phyloP scores from a whole-genome alignment of 306 rosid genomes.

The Ormosia semicastrata region DNA sequence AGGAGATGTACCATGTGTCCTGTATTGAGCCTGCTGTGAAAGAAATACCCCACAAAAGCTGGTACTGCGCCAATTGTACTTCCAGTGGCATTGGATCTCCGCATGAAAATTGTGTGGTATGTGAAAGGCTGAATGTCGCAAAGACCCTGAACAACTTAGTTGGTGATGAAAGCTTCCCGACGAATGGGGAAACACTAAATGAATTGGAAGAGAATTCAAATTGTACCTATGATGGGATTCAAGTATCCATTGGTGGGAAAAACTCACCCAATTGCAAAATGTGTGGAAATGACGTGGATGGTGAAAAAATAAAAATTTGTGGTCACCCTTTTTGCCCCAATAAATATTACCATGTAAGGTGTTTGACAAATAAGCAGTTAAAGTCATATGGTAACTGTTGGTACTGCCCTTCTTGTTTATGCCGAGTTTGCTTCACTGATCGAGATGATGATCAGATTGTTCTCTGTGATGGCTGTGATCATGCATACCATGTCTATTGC shows the following conservation, averaged over 20 bases:
- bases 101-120: conserved; percentile 74
- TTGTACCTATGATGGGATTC: conserved; percentile 43
- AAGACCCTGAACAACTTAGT: conserved; percentile 35
- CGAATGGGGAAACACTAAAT: conserved; percentile 41
- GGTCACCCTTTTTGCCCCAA: conserved; percentile 59
- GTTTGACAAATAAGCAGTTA: conserved; percentile 69
- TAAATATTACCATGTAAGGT: conserved; percentile 68
- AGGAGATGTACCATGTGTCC: conserved; percentile 81
- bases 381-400: conserved; percentile 52
- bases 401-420: conserved; percentile 95
- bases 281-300: conserved; percentile 53
- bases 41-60: conserved; percentile 78
- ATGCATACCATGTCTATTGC: conserved; percentile 87
- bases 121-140: conserved; percentile 61
- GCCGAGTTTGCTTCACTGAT: conserved; percentile 70
- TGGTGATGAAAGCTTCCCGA: conserved; percentile 40
- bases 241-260: conserved; percentile 23
- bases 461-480: conserved; percentile 93
- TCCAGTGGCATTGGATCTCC: conserved; percentile 54
- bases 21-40: conserved; percentile 84
- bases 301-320: conserved; percentile 51
- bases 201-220: conserved; percentile 55
- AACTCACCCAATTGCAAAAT: conserved; percentile 47
- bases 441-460: conserved; percentile 67
- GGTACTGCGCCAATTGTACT: conserved; percentile 78